phyloP scores from a whole-genome alignment of 2,329 filamentous ascomycete species.

The Monilinia vaccinii-corymbosi region DNA sequence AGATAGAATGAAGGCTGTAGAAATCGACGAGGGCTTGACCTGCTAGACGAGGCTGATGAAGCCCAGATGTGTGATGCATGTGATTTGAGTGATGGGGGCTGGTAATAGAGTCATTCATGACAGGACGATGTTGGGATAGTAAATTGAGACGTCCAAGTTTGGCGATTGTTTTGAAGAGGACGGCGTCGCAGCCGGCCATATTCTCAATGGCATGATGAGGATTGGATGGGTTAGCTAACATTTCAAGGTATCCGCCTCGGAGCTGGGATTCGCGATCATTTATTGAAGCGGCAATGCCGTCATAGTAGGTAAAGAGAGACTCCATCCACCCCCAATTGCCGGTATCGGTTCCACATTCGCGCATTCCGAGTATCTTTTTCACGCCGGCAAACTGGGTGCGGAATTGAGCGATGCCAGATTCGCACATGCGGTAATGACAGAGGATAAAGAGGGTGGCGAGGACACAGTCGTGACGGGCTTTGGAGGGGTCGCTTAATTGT shows the following conservation, averaged over 20 bases:
- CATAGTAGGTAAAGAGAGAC: conserved; percentile 87
- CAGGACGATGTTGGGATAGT: conserved; percentile 60
- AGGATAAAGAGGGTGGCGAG: conserved; percentile 79
- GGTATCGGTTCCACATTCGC: conserved; percentile 50
- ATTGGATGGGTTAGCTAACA: conserved; percentile 55
- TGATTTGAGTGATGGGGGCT: conserved; percentile 17
- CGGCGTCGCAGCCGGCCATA: conserved; percentile 76
- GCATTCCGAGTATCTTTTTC: conserved; percentile 76
- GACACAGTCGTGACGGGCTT: conserved; percentile 75
- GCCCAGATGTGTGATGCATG: conserved; percentile 22
- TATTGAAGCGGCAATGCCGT: conserved; percentile 83
- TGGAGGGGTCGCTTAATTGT: conserved; percentile 67
- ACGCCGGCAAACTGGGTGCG: conserved; percentile 89
- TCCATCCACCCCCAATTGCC: conserved; percentile 83
- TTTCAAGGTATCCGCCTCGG: conserved; percentile 50
- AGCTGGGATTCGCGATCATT: conserved; percentile 87
- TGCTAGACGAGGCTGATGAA: conserved; percentile 33
- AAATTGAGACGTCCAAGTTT: conserved; percentile 78
- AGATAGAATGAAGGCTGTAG: conserved; percentile 44
- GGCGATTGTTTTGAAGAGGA: conserved; percentile 78
- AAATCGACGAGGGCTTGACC: conserved; percentile 37
- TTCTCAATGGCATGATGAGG: conserved; percentile 57
- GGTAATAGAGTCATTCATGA: conserved; percentile 37
- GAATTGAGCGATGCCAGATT: conserved; percentile 87
- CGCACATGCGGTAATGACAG: conserved; percentile 87